Percentiles rank a stretch among this genome's conserved stretches.
These are phyloP conservation scores for Pilaira anomala DNA, from an alignment of 192 early-diverging fungal genomes.

Conservation along the genomic window DNA sequence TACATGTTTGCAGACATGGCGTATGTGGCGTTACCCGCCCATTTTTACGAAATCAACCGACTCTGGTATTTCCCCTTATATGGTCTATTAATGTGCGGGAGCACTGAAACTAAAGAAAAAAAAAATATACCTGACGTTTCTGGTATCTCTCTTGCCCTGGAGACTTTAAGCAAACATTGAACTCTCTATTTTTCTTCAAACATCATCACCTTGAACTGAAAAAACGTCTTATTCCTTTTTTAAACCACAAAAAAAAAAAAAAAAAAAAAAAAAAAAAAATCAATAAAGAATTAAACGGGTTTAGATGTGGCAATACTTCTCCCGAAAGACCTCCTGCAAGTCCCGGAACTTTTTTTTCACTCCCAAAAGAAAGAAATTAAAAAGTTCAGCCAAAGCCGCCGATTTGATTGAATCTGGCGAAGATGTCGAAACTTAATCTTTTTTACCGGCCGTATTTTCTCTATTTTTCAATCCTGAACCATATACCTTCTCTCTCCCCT, in stretches of 20 bases:
- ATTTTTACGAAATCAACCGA: no score
- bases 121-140: no score
- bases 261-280: no score
- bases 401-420: background rate
- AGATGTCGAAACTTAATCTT: background rate
- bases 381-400: background rate
- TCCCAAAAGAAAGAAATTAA: constrained; percentile 1
- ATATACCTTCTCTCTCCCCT: background rate
- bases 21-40: background rate
- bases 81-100: no score
- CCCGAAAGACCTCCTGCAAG: background rate
- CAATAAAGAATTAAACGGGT: constrained; percentile 4
- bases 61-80: no score
- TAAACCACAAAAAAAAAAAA: background rate
- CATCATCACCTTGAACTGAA: background rate
- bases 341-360: background rate
- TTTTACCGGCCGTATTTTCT: background rate
- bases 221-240: background rate
- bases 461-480: background rate
- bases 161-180: constrained; percentile 15
- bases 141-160: constrained; percentile 5
- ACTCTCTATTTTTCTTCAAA: constrained; percentile 10
- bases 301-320: constrained; percentile 1
- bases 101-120: no score
- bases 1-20: constrained; percentile 3